Evolutionary conservation across 495 filamentous ascomycete species (phyloP), one percentile per base, ranked within the genome.

Genomic region (Podospora fimiseda): DNA sequence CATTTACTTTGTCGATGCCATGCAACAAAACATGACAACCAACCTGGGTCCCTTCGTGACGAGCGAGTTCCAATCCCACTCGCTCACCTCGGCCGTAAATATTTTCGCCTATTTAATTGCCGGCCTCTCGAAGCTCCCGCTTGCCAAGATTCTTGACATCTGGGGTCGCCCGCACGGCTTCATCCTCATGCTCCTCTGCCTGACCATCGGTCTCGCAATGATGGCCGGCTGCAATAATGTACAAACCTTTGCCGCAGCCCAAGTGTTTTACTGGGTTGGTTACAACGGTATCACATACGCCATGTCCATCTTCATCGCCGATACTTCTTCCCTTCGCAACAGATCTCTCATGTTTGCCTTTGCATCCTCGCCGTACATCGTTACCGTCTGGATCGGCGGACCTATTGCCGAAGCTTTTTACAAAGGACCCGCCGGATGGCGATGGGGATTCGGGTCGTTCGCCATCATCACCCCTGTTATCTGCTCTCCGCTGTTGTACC

Each of bases 391-490:
- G 53, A 67, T 75, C 22, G 73, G 73, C 4, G 66, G 75, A 3
- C 72, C 71, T 21, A 67, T 76, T 3, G 66, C 78, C 3, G 51
- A 72, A 3, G 65, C 65, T 14, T 72, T 83, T 53, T 62, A 76
- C 38, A n/a, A n/a, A n/a, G 45, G 70, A 20, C 60, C 72, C 1
- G 62, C 70, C 14, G 70, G 74, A 43, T 88, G 77, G 74, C 74
- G 81, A 33, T 88, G 84, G 85, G 77, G 72, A 14, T 85, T 79
- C 57, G 83, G 82, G 24, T 69, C 73, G 18, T 86, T 84, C 58
- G 67, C 77, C 23, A 81, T 85, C 55, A 68, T 84, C 56, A 72
- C 73, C 21, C 80, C 81, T 0, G 56, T 77, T 48, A 70, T 82
- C 50, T 80, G 77, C 53, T 40, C 70, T n/a, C 81, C 82, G 13